Evolutionary conservation across 106 monocot species (phyloP), one percentile per base, ranked within the genome.

Genomic region (Posidonia australis): DNA sequence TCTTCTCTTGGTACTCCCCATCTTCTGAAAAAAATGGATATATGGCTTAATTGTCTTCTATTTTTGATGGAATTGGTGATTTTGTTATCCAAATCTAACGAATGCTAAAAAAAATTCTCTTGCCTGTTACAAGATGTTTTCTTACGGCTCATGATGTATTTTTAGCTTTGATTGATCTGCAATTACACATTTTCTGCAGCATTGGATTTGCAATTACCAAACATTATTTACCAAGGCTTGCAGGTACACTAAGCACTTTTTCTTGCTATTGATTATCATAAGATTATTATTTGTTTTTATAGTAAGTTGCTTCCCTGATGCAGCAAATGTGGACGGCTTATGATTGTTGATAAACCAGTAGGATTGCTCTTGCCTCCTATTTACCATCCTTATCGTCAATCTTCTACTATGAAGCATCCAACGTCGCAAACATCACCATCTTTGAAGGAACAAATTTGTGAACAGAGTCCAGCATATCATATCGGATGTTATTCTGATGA

Each of bases 251-350:
- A 1, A 22, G 2, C 32, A 9, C 47, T 13, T 24, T 60, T 44
- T 60, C 69, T 59, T 51, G 13, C 13, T 20, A 17, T 73, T 26
- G 13, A 62, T 69, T 43, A 36, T 62, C 13, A 48, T 60, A 44
- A 26, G 55, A 43, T 79, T 44, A 9, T 41, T 28, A 44, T 17
- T 69, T 48, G 27, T 36, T 10, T 23, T 51, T 9, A 9, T 19
- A 10, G n/a, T 22, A 9, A 27, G 59, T 7, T 28, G 22, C n/a
- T 55, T 58, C 3, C 44, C 16, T 67, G 62, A 20, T 63, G 73
- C 89, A 93, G 93, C 72, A 83, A 81, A 86, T 93, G 93, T 70
- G 74, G 77, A 18, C 76, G 72, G 9, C 79, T 89, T 66, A 53
- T 93, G 24, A 30, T 58, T 44, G 86, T 83, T 76, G 93, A 93